Percentiles rank a stretch among this genome's conserved stretches.
These are phyloP conservation scores for Rhododendron williamsianum DNA, from an alignment of 148 eudicot genomes.

Conservation along the genomic window DNA sequence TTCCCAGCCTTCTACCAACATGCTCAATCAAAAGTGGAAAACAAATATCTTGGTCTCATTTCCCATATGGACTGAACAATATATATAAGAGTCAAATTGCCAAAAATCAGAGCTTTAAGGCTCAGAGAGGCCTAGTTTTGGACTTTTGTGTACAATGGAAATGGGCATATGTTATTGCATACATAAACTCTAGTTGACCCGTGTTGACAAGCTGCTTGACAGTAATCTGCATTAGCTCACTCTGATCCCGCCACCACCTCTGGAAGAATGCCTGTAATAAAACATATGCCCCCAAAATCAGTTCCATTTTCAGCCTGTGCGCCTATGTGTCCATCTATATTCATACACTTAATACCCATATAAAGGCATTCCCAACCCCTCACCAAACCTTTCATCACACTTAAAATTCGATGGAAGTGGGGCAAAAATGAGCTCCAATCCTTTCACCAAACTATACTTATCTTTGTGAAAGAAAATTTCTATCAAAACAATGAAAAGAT, in stretches of 20 bases:
- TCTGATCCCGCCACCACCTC: constrained; percentile 95
- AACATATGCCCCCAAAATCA: not conserved
- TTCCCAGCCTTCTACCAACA: not conserved
- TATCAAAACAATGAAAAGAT: not conserved
- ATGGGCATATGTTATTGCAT: constrained; percentile 10
- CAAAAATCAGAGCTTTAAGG: not conserved
- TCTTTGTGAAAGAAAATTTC: not conserved
- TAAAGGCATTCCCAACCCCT: not conserved
- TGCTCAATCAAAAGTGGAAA: constrained; percentile 6
- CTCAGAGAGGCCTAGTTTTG: not conserved
- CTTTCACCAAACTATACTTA: not conserved
- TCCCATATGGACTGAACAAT: not conserved
- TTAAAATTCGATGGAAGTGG: not conserved
- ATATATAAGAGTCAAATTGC: not conserved
- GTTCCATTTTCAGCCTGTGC: not conserved
- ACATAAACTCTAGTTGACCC: constrained; percentile 95
- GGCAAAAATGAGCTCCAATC: not conserved
- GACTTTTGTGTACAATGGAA: not conserved
- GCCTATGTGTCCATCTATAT: not conserved
- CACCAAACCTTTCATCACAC: not conserved
- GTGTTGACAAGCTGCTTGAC: constrained; percentile 60
- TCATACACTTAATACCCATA: not conserved
- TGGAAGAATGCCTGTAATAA: constrained; percentile 82
- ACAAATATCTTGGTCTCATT: not conserved
- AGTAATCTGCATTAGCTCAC: constrained; percentile 36